Evolutionary conservation across 1,284 basidiomycete genomes (phyloP), one percentile per base, ranked within the genome.

Genomic region (Athelia psychrophila): DNA sequence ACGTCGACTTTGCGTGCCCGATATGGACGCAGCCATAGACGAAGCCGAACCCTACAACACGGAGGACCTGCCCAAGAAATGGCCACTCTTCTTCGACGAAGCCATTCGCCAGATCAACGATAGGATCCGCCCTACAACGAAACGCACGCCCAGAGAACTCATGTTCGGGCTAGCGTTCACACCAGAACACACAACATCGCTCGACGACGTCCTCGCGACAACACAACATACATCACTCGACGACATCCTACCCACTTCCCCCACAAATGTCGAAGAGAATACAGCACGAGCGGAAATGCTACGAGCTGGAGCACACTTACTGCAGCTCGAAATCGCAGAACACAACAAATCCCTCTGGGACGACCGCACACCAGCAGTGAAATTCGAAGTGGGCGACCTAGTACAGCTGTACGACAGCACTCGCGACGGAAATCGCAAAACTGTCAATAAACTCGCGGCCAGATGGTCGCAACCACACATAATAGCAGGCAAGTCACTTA

Each of bases 391-490:
- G 5, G 48, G 45, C 1, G 40, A 55, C n/a, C 35, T 55, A 2
- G 51, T 51, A 9, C 54, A 55, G 27, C 33, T 50, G 19, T 50
- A 55, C 38, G 30, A 40, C 35, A 42, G 35, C n/a, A 25, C 36
- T 1, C 10, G 24, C 3, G 54, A 53, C 0, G 13, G 16, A 2
- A 55, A 30, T 0, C 15, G 38, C 5, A 3, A 20, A 2, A 19
- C 35, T 1, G 6, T 23, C 1, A 18, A 27, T 2, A 55, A 55
- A 16, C 19, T 55, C 1, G 19, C 24, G 10, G 48, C 54, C 2
- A 10, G 38, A 13, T 55, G 54, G 54, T 55, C 54, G 19, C 47
- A 48, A 20, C 48, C 51, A 44, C 12, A 51, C 6, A 10, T 13
- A 0, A 15, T 55, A 2, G 6, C 22, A 0, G 3, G 9, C 0